Evolutionary conservation across 805 yeast species (phyloP).

Genomic region (Candida quercuum): DNA sequence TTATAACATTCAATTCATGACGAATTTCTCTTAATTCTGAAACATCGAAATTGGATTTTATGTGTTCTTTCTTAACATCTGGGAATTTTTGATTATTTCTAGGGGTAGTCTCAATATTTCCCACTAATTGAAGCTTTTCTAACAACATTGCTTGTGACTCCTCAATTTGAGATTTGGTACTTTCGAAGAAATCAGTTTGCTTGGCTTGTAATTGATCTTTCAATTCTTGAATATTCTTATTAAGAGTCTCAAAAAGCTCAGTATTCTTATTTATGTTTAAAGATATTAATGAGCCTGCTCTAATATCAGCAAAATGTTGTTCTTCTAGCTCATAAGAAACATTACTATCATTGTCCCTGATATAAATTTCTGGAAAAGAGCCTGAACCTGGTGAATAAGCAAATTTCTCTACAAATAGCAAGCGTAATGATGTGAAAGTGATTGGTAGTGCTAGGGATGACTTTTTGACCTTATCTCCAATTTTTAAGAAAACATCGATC

Average conservation of each 20-base stretch:
- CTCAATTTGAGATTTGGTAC: constrained; percentile 21
- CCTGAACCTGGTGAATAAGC: constrained; percentile 73
- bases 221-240: constrained; percentile 15
- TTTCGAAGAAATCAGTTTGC: constrained; percentile 11
- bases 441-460: constrained; percentile 28
- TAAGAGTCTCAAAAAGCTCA: constrained; percentile 10
- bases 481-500: constrained; percentile 39
- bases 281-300: constrained; percentile 53
- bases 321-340: constrained; percentile 83
- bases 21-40: constrained; percentile 37
- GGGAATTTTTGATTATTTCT: not conserved
- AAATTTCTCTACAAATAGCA: constrained; percentile 81
- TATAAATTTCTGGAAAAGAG: constrained; percentile 72
- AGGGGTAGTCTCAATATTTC: constrained; percentile 7
- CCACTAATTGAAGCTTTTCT: constrained; percentile 13
- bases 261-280: constrained; percentile 42
- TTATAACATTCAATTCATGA: constrained; percentile 53
- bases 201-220: constrained; percentile 10
- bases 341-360: constrained; percentile 53
- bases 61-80: not conserved
- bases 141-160: constrained; percentile 16
- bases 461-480: constrained; percentile 52
- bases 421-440: constrained; percentile 43
- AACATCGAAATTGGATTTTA: constrained; percentile 9
- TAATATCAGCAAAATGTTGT: constrained; percentile 48